These are phyloP conservation scores for Detonula confervacea DNA, from an alignment of 352 stramenopile species.

Conservation along the genomic window DNA sequence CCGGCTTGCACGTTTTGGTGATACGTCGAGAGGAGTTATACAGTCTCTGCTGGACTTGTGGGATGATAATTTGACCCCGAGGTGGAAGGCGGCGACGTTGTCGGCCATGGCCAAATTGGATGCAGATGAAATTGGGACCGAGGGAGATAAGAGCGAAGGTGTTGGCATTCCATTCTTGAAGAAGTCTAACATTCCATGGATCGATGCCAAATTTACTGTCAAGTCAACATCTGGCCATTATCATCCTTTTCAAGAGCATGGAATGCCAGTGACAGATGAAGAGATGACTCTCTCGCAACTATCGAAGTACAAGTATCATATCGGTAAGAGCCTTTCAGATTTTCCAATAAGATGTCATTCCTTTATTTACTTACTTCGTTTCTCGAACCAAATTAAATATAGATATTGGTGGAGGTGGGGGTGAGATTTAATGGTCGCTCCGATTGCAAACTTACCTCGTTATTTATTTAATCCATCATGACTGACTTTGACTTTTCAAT, in stretches of 20 bases:
- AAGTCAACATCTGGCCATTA: conserved; percentile 25
- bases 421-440: background rate
- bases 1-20: background rate
- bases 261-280: conserved; percentile 7
- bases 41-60: conserved; percentile 12
- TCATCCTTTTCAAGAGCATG: conserved; percentile 17
- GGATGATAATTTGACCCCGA: conserved; percentile 30
- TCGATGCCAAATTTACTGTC: conserved; percentile 36
- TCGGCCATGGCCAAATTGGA: conserved; percentile 14
- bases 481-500: background rate
- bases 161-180: too few species aligned
- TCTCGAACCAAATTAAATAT: too few species aligned
- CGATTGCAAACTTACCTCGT: too few species aligned
- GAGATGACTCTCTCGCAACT: conserved; percentile 26
- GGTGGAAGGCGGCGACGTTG: conserved; percentile 29
- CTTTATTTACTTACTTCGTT: too few species aligned
- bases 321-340: too few species aligned
- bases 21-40: conserved; percentile 8
- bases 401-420: too few species aligned
- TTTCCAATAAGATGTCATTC: too few species aligned
- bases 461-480: background rate
- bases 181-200: conserved; percentile 27
- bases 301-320: conserved; percentile 35
- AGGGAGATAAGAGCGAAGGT: background rate
- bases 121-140: background rate